Base-by-base conservation (phyloP, 2,329 filamentous ascomycete species). In the Bipolaris zeicola region DNA sequence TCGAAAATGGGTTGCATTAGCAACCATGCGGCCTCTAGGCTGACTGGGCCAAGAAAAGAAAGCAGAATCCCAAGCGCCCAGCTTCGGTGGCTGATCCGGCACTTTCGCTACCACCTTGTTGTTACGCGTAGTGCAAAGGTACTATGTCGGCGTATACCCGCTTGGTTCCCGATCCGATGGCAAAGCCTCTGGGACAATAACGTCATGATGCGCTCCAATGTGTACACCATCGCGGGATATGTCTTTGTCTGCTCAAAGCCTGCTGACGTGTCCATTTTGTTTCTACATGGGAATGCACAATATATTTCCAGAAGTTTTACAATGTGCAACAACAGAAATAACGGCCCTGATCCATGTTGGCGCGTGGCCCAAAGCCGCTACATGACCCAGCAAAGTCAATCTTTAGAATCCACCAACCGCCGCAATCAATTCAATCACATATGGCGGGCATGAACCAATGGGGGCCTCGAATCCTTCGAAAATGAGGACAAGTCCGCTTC, bases 1-100 rank as follows among this genome's bases (percentile, higher is more conserved):
- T 58, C 41, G 47, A 49, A 41, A 58, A 52, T 48, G 48, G 52
- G 43, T 39, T 56, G 56, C 56, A 56, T 52, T 34, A 56, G 48
- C 43, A 58, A 51, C 51, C 38, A 48, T 50, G 44, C 42, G 38
- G 34, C 45, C 45, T 57, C 45, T 39, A 55, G 42, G 52, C 43
- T 34, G 41, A 26, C 52, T 51, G 42, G 20, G 45, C 22, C 38
- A 44, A 55, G 37, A 48, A 45, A 49, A 52, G 50, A 45, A 49
- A 52, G 50, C 50, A 48, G 44, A n/a, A 38, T 34, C 34, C 33
- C 45, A 42, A 34, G 22, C 47, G 52, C 46, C 48, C 26, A 49
- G 52, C 38, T 31, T 20, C 20, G 39, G 46, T 50, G 52, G 52
- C 52, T 50, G 46, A 44, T 50, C 45, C 52, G 52, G 52, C 52